phyloP scores from a whole-genome alignment of 257 asterid genomes.

The Asclepias syriaca region DNA sequence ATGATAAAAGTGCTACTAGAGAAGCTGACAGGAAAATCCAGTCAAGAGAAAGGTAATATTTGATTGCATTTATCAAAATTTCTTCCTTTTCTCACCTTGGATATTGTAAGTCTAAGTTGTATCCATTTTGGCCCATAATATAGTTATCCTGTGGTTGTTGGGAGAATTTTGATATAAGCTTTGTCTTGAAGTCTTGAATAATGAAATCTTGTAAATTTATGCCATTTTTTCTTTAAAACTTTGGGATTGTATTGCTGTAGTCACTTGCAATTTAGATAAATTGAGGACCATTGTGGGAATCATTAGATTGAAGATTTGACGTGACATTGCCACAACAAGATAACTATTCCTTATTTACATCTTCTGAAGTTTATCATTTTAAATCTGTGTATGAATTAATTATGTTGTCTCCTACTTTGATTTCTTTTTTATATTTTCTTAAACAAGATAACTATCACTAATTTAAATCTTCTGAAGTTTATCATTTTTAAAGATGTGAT shows the following conservation, averaged over 20 bases:
- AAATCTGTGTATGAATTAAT: neutral
- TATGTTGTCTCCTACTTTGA: neutral
- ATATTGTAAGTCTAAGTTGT: neutral
- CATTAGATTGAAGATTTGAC: neutral
- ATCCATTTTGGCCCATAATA: neutral
- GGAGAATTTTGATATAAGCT: neutral
- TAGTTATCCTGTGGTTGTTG: neutral
- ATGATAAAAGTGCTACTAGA: slow-evolving; percentile 22
- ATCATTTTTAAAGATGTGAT: neutral
- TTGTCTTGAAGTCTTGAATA: neutral
- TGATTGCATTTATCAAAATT: neutral
- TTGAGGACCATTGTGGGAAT: neutral
- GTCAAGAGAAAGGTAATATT: slow-evolving; percentile 47
- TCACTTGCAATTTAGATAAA: neutral
- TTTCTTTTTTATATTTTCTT: neutral
- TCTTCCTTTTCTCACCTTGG: neutral
- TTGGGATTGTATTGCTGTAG: neutral
- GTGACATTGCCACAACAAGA: neutral
- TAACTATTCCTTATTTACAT: neutral
- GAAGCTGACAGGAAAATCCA: slow-evolving; percentile 26
- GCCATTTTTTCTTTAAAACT: neutral
- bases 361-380: neutral
- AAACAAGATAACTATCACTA: neutral
- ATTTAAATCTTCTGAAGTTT: neutral
- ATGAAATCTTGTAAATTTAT: neutral